A percentile compares a stretch with the other conserved stretches of the same genome.
Conservation (phyloP, 257 asterid genomes). For the Buddleja alternifolia region DNA sequence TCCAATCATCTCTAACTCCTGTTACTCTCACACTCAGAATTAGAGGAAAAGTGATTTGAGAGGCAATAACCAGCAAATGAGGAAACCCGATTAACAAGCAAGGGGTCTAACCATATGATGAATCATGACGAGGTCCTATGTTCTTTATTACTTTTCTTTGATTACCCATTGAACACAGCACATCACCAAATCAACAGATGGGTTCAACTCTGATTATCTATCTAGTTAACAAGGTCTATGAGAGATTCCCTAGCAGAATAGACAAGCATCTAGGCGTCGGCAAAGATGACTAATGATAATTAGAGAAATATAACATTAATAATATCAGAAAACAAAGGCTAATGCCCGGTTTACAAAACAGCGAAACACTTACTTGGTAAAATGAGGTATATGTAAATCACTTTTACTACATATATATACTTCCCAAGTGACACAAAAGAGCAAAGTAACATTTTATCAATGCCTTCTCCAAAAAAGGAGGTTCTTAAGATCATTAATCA, state of each 20-base stretch:
- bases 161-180: neutral
- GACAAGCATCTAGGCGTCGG: neutral
- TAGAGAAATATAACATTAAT: neutral
- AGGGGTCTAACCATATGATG: neutral
- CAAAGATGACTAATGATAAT: neutral
- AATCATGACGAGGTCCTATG: neutral
- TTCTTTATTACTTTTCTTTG: neutral
- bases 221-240: neutral
- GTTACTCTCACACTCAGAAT: neutral
- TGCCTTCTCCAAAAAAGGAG: too few relatives aligned
- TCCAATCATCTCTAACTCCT: neutral
- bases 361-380: too few relatives aligned
- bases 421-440: too few relatives aligned
- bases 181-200: too few relatives aligned
- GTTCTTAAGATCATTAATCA: too few relatives aligned
- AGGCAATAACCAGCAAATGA: neutral
- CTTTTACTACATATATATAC: too few relatives aligned
- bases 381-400: too few relatives aligned
- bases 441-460: too few relatives aligned
- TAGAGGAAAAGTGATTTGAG: neutral
- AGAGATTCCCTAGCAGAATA: neutral
- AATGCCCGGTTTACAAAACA: neutral
- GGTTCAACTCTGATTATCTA: slow-evolving; percentile 2
- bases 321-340: neutral
- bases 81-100: neutral